Conservation (phyloP, 192 early-diverging fungal genomes). For the Backusella parvicylindrica region DNA sequence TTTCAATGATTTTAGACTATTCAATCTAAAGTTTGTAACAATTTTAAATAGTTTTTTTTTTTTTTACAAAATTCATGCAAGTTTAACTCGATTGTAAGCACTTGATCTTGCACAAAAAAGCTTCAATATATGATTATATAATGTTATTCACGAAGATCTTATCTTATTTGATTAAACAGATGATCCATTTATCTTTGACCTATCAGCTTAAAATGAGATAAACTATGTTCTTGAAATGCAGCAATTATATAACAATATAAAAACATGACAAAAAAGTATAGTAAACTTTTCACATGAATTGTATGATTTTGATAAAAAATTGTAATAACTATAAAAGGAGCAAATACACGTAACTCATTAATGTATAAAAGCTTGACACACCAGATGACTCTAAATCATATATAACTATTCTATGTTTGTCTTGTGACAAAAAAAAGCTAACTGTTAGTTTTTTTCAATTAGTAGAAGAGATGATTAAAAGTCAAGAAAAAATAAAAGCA, state of each 20-base stretch:
- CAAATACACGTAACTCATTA: background rate
- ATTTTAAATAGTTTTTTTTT: too few species aligned
- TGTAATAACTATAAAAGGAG: background rate
- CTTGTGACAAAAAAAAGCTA: background rate
- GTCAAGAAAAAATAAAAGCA: background rate
- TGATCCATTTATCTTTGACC: background rate
- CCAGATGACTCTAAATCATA: background rate
- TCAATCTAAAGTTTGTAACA: too few species aligned
- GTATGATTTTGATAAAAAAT: background rate
- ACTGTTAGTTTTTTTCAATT: background rate
- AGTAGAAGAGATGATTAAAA: background rate
- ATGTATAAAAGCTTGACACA: background rate
- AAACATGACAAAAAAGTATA: background rate
- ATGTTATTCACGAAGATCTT: background rate
- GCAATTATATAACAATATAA: background rate
- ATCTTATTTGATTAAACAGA: background rate
- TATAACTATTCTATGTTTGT: background rate
- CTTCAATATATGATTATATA: background rate
- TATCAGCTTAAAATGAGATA: background rate
- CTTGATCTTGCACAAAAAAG: background rate
- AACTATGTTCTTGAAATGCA: background rate
- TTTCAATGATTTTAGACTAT: too few species aligned
- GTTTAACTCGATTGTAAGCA: background rate
- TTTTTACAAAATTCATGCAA: background rate
- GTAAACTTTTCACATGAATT: background rate